Evolutionary conservation across 2,329 filamentous ascomycete genomes (phyloP).

Genomic region (Trichoderma arundinaceum): DNA sequence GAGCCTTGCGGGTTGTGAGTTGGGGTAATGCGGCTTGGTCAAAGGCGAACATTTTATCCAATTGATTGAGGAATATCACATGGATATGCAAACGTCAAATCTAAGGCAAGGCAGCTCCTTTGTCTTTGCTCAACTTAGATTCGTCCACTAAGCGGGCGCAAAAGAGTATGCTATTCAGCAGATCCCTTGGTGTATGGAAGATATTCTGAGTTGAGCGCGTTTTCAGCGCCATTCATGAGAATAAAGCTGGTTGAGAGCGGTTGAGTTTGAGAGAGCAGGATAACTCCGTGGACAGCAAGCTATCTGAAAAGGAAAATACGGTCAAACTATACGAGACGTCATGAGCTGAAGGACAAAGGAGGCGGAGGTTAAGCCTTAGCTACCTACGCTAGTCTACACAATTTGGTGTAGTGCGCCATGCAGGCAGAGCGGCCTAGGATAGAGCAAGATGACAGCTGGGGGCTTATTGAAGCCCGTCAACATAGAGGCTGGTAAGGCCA

Average conservation of each 20-base stretch:
- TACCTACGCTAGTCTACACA: conserved; percentile 24
- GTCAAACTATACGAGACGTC: conserved; percentile 5
- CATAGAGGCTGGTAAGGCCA: background rate
- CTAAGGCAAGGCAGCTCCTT: background rate
- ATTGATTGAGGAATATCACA: background rate
- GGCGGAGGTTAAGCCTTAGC: conserved; percentile 14
- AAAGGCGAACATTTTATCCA: conserved; percentile 58
- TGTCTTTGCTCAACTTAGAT: background rate
- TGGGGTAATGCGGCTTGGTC: conserved; percentile 61
- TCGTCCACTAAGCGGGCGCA: background rate
- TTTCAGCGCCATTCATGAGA: background rate
- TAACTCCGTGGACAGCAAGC: background rate
- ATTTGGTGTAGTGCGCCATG: conserved; percentile 27
- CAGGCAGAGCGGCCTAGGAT: background rate
- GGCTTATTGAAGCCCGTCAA: background rate
- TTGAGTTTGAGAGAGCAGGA: background rate
- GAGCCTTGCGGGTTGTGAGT: conserved; percentile 67
- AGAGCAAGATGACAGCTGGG: background rate
- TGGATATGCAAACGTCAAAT: background rate
- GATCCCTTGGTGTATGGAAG: background rate
- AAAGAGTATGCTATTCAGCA: background rate
- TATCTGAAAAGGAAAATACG: background rate
- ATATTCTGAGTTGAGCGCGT: background rate
- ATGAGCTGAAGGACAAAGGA: conserved; percentile 8
- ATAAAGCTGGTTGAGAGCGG: background rate